Evolutionary conservation across 176 grass and related monocot species (phyloP).

Genomic region (Musa beccarii): DNA sequence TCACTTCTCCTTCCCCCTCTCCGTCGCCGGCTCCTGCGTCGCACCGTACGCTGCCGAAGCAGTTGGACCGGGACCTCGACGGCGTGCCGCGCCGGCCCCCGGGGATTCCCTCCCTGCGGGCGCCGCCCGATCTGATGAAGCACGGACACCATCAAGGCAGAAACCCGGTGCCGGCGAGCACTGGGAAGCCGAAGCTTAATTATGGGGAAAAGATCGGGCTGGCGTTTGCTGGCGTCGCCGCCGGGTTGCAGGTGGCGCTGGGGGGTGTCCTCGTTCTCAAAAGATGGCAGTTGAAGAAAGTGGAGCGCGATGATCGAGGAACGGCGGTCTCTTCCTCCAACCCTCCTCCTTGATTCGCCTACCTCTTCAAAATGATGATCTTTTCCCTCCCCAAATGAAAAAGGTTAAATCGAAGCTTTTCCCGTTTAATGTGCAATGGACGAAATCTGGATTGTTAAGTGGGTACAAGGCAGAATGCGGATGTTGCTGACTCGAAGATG

Average conservation of each 20-base stretch:
- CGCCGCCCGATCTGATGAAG: too few species aligned
- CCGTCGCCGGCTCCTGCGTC: too few species aligned
- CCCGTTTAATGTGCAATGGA: too few species aligned
- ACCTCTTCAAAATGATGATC: too few species aligned
- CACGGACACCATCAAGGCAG: background rate
- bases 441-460: too few species aligned
- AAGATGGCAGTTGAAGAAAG: conserved; percentile 2
- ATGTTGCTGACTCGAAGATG: too few species aligned
- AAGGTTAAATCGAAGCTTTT: too few species aligned
- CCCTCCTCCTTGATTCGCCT: too few species aligned
- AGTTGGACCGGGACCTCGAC: too few species aligned
- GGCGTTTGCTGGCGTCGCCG: background rate
- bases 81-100: background rate
- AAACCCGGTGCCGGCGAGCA: background rate
- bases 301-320: background rate
- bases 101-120: background rate
- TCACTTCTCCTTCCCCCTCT: background rate
- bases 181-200: background rate
- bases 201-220: conserved; percentile 2
- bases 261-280: conserved; percentile 2
- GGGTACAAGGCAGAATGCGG: too few species aligned
- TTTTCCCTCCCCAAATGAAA: too few species aligned
- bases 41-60: too few species aligned
- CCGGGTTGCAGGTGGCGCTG: background rate
- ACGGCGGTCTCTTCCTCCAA: background rate